Evolutionary conservation across 352 stramenopile genomes (phyloP), one percentile per base, ranked within the genome.

Genomic region (Pythium scleroteichum): DNA sequence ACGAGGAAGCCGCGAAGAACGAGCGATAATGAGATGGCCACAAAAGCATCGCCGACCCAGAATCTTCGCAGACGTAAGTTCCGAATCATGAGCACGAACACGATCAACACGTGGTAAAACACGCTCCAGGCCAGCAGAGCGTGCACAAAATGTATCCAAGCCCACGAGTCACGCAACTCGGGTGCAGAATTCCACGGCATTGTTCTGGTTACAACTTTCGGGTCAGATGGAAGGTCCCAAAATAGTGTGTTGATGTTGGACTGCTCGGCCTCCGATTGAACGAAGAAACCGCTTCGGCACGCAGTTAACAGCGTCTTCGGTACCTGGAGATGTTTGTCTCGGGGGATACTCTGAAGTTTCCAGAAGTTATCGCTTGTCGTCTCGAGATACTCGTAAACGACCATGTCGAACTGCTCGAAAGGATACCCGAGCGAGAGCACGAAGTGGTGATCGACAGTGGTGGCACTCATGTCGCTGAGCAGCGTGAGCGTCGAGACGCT

Each of bases 21-120:
- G 4, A 83, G 52, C 49, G 61, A 59, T 5, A 50, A 67, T 0
- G 74, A 80, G n/a, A 83, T 65, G 0, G 62, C 64, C 2, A 67
- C 66, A 24, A 83, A 80, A 2, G 69, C 71, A 38, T 75, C 70
- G 8, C 74, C 72, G 14, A 83, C 59, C 74, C 74, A 82, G 60
- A 76, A 55, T 45, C 66, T 66, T 2, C 72, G 69, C 5, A 50
- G 38, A 2, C 58, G 63, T 8, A 69, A 24, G 26, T 75, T 75
- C 26, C 67, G 71, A 7, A 65, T 73, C 13, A 71, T 66, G 1
- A 77, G 52, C 40, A 83, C 58, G 9, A 62, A 32, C 19, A 83
- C 33, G 12, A 80, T 40, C 2, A 51, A 17, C 9, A 78, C 42
- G 22, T 72, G 54, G 22, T 78, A 59, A 5, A 78, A 47, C 17